Evolutionary conservation across 2,329 filamentous ascomycete genomes (phyloP), one percentile per base, ranked within the genome.

Genomic region (Curvularia sp.): DNA sequence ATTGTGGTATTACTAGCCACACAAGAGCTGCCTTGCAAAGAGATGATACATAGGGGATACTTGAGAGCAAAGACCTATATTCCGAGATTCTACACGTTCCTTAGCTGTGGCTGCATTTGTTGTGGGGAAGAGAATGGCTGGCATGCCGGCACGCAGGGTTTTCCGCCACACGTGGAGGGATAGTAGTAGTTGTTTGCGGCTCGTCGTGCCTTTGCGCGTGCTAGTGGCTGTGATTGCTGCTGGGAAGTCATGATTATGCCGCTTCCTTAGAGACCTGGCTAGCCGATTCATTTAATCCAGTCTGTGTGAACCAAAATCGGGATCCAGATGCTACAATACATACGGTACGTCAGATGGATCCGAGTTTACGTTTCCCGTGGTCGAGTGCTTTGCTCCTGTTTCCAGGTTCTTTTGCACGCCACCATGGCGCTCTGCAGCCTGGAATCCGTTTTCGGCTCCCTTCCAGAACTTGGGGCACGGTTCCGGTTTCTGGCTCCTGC

Each of bases 111-210:
- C 4, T 27, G 25, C 25, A 27, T 27, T 27, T 27, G 25, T 27
- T 27, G 25, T 27, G 25, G 25, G 4, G 25, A 27, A 27, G 25
- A 27, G 8, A 4, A 8, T 27, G 25, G 25, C 25, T 27, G 25
- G 25, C 25, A 27, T 27, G 25, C 25, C 25, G 25, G 25, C 25
- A 27, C 25, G 25, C 25, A 27, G 25, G 25, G 4, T 27, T 27
- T 34, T n/a, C n/a, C n/a, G n/a, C n/a, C n/a, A n/a, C n/a, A n/a
- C n/a, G n/a, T n/a, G n/a, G n/a, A n/a, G n/a, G n/a, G n/a, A n/a
- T n/a, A n/a, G 27, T 51, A 60, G 25, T 53, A 53, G 32, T 56
- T 60, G 39, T 60, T 60, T 19, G 57, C 49, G 36, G 53, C 48
- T 53, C 55, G 41, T 28, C 42, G 52, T 30, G 34, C 43, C 36